Conservation (phyloP, 2,329 filamentous ascomycete genomes). For the Metarhizium anisopliae region DNA sequence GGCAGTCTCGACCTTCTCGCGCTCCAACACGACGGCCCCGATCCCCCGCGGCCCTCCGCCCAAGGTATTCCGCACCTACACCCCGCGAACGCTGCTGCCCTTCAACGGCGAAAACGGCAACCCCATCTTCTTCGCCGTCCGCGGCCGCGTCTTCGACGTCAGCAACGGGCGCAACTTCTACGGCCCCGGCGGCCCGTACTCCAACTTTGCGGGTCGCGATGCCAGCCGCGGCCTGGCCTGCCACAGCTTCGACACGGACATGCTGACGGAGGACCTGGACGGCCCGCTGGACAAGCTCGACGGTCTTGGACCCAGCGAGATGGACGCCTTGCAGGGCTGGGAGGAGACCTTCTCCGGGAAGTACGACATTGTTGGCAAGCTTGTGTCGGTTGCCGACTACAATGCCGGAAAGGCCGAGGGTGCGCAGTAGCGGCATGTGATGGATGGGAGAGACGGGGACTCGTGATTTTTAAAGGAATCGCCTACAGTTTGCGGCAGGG, state of each 20-base stretch:
- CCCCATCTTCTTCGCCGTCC: constrained; percentile 85
- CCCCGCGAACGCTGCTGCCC: constrained; percentile 70
- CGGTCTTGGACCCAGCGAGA: constrained; percentile 63
- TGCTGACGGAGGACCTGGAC: constrained; percentile 86
- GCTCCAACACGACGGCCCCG: constrained; percentile 34
- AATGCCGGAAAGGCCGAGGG: constrained; percentile 8
- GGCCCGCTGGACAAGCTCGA: constrained; percentile 70
- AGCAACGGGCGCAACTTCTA: constrained; percentile 85
- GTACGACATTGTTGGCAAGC: constrained; percentile 85
- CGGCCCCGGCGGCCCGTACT: constrained; percentile 88
- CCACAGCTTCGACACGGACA: constrained; percentile 88
- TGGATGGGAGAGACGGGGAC: background rate
- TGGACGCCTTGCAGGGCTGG: constrained; percentile 82
- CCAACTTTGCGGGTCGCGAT: constrained; percentile 91
- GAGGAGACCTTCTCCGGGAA: constrained; percentile 90
- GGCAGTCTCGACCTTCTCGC: constrained; percentile 43
- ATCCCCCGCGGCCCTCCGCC: constrained; percentile 47
- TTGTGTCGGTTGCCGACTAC: constrained; percentile 51
- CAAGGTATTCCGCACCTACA: constrained; percentile 60
- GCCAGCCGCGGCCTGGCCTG: constrained; percentile 80
- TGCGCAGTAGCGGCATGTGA: background rate
- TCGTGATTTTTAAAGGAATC: background rate
- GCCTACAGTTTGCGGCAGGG: background rate
- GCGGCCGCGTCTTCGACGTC: constrained; percentile 87
- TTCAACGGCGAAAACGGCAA: constrained; percentile 67